These are phyloP conservation scores for Urostyla sp. DNA, from an alignment of 73 alveolate genomes.

Conservation along the genomic window DNA sequence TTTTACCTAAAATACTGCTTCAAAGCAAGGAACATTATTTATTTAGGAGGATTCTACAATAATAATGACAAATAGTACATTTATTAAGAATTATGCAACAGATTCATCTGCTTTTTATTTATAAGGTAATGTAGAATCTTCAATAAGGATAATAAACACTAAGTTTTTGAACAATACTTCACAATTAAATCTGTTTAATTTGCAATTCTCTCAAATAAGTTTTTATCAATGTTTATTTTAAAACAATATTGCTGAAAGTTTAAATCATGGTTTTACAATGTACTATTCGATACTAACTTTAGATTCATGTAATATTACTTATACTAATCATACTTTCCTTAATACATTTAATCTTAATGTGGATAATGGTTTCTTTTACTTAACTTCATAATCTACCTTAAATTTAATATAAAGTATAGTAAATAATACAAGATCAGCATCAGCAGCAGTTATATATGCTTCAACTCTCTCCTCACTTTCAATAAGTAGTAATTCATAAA, in stretches of 20 bases:
- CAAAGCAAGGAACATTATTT: no score
- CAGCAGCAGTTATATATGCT: slow-evolving; percentile 40
- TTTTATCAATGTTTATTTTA: neutral
- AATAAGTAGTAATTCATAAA: neutral
- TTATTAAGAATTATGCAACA: no score
- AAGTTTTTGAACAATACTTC: neutral
- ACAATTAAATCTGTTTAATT: neutral
- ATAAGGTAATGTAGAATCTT: no score
- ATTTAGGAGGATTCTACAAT: no score
- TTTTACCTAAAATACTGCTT: no score
- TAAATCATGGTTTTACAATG: slow-evolving; percentile 39
- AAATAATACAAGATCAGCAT: slow-evolving; percentile 13
- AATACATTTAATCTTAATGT: neutral
- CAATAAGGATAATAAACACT: slow-evolving; percentile 9
- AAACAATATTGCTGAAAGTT: slow-evolving; percentile 9
- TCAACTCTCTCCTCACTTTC: slow-evolving; percentile 21
- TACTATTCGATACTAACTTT: neutral
- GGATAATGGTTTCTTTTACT: slow-evolving; percentile 34
- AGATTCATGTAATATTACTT: neutral
- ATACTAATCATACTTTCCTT: slow-evolving; percentile 15
- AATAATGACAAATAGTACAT: no score
- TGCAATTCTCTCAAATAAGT: neutral
- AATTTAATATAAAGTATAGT: neutral
- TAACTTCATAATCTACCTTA: slow-evolving; percentile 10
- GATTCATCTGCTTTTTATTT: slow-evolving; percentile 53